Base-by-base conservation (phyloP, 2,329 filamentous ascomycete genomes). In the Exophiala oligosperma region DNA sequence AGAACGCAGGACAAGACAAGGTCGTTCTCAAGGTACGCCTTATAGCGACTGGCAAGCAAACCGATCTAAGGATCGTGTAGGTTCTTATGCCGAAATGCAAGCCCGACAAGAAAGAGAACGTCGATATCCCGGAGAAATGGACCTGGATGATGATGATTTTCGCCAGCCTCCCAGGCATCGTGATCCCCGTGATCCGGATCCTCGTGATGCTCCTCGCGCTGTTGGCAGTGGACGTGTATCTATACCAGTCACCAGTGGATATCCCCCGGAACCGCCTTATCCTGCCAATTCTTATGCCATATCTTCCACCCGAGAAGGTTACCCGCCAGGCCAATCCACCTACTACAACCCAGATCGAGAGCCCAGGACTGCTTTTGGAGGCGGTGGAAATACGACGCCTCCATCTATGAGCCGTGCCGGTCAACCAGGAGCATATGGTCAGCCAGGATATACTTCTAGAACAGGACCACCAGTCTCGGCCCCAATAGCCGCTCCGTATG, bases 11-110 rank as follows among this genome's bases (percentile, higher is more conserved):
- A 28, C 49, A 32, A 59, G 60, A 50, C 54, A 56, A 24, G 59
- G 62, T 43, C 59, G 52, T 40, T 49, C 56, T 38, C 53, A 50
- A 61, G 62, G 62, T 64, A 64, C 59, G 62, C 56, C 59, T 56
- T 32, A 49, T 52, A 43, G 32, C 37, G 57, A 56, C n/a, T 49
- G 35, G 48, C 51, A 49, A 49, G 29, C 37, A 54, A 56, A 35
- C 51, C 46, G 60, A 46, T 62, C 62, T 64, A 60, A 64, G 61
- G 58, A 54, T 54, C 52, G 51, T 55, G 32, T 57, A 65, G 63
- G 60, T 49, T 65, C 63, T 35, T 65, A 65, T 52, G 60, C 61
- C 55, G 58, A 65, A 8, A 57, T 64, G 56, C 56, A 59, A 62
- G 60, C 52, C 40, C 57, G 50, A 26, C 53, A 60, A 46, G 59